Conservation (phyloP, 169 alveolate species). For the Plasmodium coatneyi region DNA sequence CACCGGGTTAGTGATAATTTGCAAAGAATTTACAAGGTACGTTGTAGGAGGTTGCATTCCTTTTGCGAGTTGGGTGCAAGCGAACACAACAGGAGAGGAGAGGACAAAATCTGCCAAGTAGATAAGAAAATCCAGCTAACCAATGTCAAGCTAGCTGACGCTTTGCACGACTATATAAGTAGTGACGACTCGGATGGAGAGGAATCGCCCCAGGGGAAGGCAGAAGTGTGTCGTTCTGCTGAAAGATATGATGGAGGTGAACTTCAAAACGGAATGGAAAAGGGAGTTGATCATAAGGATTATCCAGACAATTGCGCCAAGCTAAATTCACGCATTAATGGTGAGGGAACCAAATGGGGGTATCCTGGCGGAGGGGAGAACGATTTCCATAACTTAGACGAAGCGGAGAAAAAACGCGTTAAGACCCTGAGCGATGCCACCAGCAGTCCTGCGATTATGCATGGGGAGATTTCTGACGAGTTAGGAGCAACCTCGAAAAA, state of each 20-base stretch:
- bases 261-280: not conserved
- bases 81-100: not conserved
- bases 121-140: conserved; percentile 51
- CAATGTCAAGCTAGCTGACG: conserved; percentile 22
- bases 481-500: not conserved
- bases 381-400: not conserved
- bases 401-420: not conserved
- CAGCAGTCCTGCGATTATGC: not conserved
- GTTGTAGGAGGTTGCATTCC: not conserved
- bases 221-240: not conserved
- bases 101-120: conserved; percentile 2
- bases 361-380: not conserved
- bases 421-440: not conserved
- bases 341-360: not conserved
- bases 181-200: conserved; percentile 74
- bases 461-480: not conserved
- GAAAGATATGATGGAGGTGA: not conserved
- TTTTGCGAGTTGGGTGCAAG: conserved; percentile 5
- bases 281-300: not conserved
- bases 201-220: not conserved
- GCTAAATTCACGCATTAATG: not conserved
- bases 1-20: not conserved
- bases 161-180: not conserved
- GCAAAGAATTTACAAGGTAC: not conserved
- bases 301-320: not conserved